Evolutionary conservation across 1,284 basidiomycete species (phyloP), one percentile per base, ranked within the genome.

Genomic region (Naganishia sp.): DNA sequence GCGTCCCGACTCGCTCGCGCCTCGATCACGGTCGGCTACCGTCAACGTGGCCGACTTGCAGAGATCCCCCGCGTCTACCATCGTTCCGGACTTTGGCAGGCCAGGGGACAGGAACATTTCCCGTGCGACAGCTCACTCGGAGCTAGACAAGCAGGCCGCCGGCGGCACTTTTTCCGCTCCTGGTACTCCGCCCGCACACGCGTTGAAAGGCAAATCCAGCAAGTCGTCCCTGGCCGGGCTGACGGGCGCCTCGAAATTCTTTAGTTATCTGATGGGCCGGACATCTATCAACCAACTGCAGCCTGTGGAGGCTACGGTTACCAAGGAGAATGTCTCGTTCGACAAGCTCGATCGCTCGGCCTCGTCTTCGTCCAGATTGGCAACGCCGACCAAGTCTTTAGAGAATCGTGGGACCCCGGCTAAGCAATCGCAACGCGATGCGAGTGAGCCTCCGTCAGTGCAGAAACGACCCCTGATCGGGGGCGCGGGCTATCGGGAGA

Each of bases 141-240:
- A 61, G 18, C 25, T 61, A 39, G 57, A 61, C 48, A 49, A 61
- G 36, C 33, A 70, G 42, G 55, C 56, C 15, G 68, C 65, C 2
- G 76, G 75, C 1, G 78, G 77, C 2, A 70, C 73, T 1, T 75
- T 76, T 0, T 77, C 77, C 1, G 76, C 77, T 0, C 72, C 69
- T 52, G 48, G 71, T 0, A 75, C 75, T 0, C 74, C 76, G 0
- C 71, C 66, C 18, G 73, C 72, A 57, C 72, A 70, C 28, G 21
- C 42, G 6, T 68, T 79, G 6, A 75, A 74, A 28, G 72, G 64
- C 31, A 73, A 79, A 53, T 63, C 72, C 21, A 79, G 77, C 63
- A 73, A 72, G 59, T 72, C 74, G 21, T 77, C 77, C 0, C 74
- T 78, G 43, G 75, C 72, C 0, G 71, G 71, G 39, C 70, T 74